Conservation (phyloP, 306 rosid species). For the Cicer bijugum region DNA sequence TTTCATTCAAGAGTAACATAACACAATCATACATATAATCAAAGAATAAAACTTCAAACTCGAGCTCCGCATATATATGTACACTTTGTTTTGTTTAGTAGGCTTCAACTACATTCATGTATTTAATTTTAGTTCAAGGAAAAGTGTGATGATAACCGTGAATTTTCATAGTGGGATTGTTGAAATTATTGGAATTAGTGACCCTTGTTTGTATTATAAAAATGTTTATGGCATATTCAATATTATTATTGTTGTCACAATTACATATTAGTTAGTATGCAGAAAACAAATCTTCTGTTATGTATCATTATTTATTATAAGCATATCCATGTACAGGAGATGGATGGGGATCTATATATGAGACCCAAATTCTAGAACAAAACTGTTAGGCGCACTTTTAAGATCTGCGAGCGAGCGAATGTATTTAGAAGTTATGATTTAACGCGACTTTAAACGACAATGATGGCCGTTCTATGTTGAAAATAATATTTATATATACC, state of each 20-base stretch:
- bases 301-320: too few relatives aligned
- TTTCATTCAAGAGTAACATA: not conserved
- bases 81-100: constrained; percentile 40
- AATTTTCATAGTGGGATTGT: constrained; percentile 41
- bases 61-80: constrained; percentile 9
- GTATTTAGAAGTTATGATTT: too few relatives aligned
- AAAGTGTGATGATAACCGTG: constrained; percentile 38
- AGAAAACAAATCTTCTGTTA: not conserved
- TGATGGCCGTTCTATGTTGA: not conserved
- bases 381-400: not conserved
- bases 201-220: constrained; percentile 39
- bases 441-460: too few relatives aligned
- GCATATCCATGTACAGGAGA: not conserved
- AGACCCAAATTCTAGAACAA: constrained; percentile 19
- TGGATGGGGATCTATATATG: not conserved
- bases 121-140: constrained; percentile 35
- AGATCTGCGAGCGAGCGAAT: constrained; percentile 19
- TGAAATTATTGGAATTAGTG: constrained; percentile 29
- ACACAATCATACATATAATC: constrained; percentile 19
- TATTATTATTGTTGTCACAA: constrained; percentile 30
- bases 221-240: constrained; percentile 31
- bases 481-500: not conserved
- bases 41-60: constrained; percentile 29
- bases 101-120: constrained; percentile 37
- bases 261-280: not conserved